Base-by-base conservation (phyloP, 2,329 filamentous ascomycete species). In the Neofusicoccum parvum region DNA sequence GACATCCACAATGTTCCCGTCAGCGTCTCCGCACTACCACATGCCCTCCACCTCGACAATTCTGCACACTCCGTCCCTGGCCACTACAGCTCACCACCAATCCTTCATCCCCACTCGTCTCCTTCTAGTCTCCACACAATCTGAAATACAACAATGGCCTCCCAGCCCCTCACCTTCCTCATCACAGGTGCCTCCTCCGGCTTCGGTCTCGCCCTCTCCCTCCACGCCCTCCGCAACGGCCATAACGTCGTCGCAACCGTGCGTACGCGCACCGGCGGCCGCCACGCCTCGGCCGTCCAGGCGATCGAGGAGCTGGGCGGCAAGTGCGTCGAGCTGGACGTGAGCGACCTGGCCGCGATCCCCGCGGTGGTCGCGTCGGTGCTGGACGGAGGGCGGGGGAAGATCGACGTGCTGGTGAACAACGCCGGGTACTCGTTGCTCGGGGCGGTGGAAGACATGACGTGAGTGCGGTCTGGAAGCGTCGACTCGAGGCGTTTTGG, bases 141-240 rank as follows among this genome's bases (percentile, higher is more conserved):
- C 27, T 32, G 2, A 11, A 15, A 39, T 4, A 11, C n/a, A 20
- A 23, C 17, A n/a, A 62, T 62, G 59, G 6, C 62, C 9, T 60
- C 56, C 41, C 32, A 37, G 14, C 37, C 49, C 14, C 12, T 53
- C 17, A 46, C 39, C 37, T 72, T 69, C 70, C 63, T 74, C 45
- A 72, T 74, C 37, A 74, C 73, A 12, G 73, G 73, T 39, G 66
- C 62, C 27, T 71, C 69, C 17, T 71, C 72, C 17, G 72, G 72
- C 27, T 67, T 75, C 56, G 72, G 72, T 7, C 65, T 69, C 7
- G 43, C 66, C 1, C 64, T 73, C 14, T 67, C 68, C 14, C 65
- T 58, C n/a, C 39, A 53, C 46, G 65, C 67, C 37, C 66, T 71
- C 15, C 51, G 41, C 6, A 32, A 54, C 6, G 70, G 70, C 36